phyloP scores from a whole-genome alignment of 352 stramenopile species.

The Phytophthora litchii region DNA sequence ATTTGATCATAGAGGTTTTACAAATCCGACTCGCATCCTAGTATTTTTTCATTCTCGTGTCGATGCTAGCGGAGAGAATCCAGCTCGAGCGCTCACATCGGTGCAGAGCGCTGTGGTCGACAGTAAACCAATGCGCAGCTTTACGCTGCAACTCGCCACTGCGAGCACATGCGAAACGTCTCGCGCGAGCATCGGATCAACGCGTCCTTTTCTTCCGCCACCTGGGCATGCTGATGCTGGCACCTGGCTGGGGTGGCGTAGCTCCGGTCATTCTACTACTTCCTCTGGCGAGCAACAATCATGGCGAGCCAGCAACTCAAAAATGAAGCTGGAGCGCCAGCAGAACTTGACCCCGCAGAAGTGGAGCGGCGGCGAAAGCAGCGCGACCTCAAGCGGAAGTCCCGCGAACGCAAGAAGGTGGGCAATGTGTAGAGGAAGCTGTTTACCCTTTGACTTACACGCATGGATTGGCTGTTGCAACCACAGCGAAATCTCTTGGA shows the following conservation, averaged over 20 bases:
- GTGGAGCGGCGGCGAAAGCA: slow-evolving; percentile 49
- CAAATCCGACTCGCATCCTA: slow-evolving; percentile 33
- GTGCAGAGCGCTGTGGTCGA: slow-evolving; percentile 28
- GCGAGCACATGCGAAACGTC: slow-evolving; percentile 38
- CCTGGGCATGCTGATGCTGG: slow-evolving; percentile 36
- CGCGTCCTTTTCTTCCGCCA: slow-evolving; percentile 39
- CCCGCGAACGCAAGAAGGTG: slow-evolving; percentile 52
- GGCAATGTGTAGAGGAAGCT: not conserved
- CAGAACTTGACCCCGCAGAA: slow-evolving; percentile 31
- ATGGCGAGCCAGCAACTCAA: slow-evolving; percentile 36
- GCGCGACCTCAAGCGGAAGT: slow-evolving; percentile 54
- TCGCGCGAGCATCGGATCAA: slow-evolving; percentile 24
- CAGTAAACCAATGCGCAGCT: slow-evolving; percentile 36
- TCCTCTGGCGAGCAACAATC: slow-evolving; percentile 22
- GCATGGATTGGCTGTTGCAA: slow-evolving; percentile 2
- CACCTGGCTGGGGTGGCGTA: slow-evolving; percentile 23
- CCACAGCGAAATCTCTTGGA: slow-evolving; percentile 40
- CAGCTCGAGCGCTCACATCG: slow-evolving; percentile 21
- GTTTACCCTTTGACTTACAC: not conserved
- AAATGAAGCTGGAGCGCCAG: slow-evolving; percentile 4
- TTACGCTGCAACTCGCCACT: slow-evolving; percentile 20
- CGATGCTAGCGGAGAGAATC: slow-evolving; percentile 41
- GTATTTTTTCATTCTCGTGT: slow-evolving; percentile 39
- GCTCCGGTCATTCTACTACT: slow-evolving; percentile 34
- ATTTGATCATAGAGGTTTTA: slow-evolving; percentile 21